Conservation (phyloP, 1,284 basidiomycete species). For the Irpex sp. region DNA sequence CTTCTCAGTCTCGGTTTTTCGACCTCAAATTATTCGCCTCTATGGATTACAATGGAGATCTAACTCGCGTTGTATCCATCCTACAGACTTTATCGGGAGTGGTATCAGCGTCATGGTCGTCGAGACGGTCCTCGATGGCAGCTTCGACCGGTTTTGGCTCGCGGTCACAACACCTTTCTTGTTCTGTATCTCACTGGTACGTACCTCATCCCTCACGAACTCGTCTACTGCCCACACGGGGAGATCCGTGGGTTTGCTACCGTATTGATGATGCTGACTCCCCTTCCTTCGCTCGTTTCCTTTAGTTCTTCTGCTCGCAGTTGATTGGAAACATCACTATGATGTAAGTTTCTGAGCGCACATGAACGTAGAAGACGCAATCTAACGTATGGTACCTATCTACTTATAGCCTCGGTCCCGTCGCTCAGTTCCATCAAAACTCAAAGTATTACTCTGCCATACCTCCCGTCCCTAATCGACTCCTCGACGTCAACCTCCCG, state of each 20-base stretch:
- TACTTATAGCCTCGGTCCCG: constrained; percentile 53
- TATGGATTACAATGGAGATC: no score
- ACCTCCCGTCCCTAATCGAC: constrained; percentile 51
- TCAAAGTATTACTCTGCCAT: constrained; percentile 68
- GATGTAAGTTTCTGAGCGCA: constrained; percentile 34
- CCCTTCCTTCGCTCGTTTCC: not conserved
- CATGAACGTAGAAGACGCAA: constrained; percentile 7
- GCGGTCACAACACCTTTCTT: constrained; percentile 63
- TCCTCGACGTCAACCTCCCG: constrained; percentile 56
- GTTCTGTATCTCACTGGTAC: constrained; percentile 68
- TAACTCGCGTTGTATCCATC: no score
- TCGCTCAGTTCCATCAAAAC: constrained; percentile 74
- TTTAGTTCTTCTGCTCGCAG: constrained; percentile 60
- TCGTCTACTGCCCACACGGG: not conserved
- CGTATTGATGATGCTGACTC: no score
- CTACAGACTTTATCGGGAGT: constrained; percentile 56
- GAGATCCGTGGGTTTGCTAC: not conserved
- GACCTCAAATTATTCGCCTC: no score
- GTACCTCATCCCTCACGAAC: constrained; percentile 17
- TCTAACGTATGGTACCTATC: constrained; percentile 12
- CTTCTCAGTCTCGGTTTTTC: not conserved
- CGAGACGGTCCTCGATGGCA: constrained; percentile 66
- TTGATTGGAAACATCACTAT: constrained; percentile 59
- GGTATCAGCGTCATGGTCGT: constrained; percentile 56
- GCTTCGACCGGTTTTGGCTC: constrained; percentile 61